phyloP scores from a whole-genome alignment of 805 yeast genomes.

The Starmera quercuum region DNA sequence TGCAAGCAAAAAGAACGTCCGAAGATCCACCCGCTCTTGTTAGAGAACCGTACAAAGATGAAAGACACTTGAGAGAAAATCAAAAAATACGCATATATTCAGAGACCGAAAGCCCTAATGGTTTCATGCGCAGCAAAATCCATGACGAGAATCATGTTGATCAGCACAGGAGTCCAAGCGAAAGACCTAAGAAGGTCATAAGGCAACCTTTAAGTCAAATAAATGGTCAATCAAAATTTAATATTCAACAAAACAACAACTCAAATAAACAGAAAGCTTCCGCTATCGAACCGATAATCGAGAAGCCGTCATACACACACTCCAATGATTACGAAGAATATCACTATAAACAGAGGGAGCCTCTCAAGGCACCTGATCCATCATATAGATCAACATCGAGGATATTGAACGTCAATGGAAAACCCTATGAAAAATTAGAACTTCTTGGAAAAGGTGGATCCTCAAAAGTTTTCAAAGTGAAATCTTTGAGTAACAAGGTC shows the following conservation, averaged over 20 bases:
- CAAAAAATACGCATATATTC: conserved; percentile 5
- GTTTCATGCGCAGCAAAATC: too few species aligned
- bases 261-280: conserved; percentile 1
- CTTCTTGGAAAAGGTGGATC: conserved; percentile 88
- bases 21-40: conserved; percentile 4
- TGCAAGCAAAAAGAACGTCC: not conserved
- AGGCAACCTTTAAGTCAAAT: conserved; percentile 15
- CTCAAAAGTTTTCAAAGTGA: conserved; percentile 82
- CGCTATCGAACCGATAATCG: too few species aligned
- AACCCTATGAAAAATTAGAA: conserved; percentile 66
- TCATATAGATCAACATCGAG: conserved; percentile 10
- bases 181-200: conserved; percentile 4
- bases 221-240: conserved; percentile 7
- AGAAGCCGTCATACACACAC: not conserved
- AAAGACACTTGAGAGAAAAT: too few species aligned
- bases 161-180: conserved; percentile 8
- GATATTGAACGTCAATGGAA: conserved; percentile 43
- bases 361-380: conserved; percentile 17
- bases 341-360: conserved; percentile 13
- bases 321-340: conserved; percentile 8
- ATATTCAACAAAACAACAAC: not conserved
- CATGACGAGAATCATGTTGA: too few species aligned
- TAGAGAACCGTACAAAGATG: conserved; percentile 2
- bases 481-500: conserved; percentile 42
- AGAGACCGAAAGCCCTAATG: conserved; percentile 11